These are phyloP conservation scores for Nicotiana paniculata DNA, from an alignment of 257 asterid genomes.

Conservation along the genomic window DNA sequence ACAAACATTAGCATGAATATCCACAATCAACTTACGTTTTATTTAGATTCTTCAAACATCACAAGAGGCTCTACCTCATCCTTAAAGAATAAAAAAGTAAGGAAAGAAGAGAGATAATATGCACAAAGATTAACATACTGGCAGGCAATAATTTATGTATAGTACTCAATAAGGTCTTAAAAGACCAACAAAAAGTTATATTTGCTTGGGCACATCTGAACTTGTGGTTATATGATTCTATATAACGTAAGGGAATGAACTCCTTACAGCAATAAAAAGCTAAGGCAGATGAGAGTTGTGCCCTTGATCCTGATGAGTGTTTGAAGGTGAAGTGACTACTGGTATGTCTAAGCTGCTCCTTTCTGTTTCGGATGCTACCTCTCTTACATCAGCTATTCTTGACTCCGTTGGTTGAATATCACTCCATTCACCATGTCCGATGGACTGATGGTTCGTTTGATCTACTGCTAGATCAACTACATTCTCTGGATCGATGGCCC, in stretches of 20 bases:
- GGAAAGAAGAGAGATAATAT: neutral
- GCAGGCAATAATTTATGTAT: neutral
- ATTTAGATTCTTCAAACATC: neutral
- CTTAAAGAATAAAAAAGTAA: neutral
- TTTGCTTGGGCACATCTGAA: neutral
- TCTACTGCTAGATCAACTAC: slow-evolving; percentile 39
- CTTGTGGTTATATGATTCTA: neutral
- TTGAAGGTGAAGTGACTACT: slow-evolving; percentile 49
- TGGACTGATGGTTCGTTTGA: slow-evolving; percentile 48
- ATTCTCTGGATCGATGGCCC: slow-evolving; percentile 38
- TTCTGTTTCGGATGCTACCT: slow-evolving; percentile 61
- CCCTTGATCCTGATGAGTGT: slow-evolving; percentile 48
- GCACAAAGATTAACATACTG: neutral
- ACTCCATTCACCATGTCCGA: slow-evolving; percentile 81
- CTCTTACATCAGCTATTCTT: slow-evolving; percentile 80
- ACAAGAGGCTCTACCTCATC: slow-evolving; percentile 7
- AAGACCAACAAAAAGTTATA: neutral
- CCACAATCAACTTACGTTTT: neutral
- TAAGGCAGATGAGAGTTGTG: slow-evolving; percentile 56
- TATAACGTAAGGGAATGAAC: neutral
- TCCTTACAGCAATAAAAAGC: slow-evolving; percentile 1
- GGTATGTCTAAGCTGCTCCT: slow-evolving; percentile 69
- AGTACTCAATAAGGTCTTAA: neutral
- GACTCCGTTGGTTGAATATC: slow-evolving; percentile 85
- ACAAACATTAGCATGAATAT: neutral